Base-by-base conservation (phyloP, 1,284 basidiomycete species). In the Ceratorhiza oryzae-sativae region DNA sequence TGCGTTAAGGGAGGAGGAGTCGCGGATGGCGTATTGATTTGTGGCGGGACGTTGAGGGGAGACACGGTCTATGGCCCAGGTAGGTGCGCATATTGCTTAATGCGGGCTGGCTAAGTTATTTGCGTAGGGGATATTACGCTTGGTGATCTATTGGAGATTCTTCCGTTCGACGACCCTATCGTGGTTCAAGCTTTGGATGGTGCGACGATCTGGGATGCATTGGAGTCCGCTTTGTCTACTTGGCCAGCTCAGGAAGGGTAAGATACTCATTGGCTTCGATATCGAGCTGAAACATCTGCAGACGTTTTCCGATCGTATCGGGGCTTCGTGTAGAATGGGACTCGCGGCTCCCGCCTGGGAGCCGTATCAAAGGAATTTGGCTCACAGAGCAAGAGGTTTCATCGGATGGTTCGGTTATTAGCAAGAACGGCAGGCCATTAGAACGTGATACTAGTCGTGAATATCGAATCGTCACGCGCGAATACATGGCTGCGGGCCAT, bases 161-260 rank as follows among this genome's bases (percentile, higher is more conserved):
- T 97, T 59, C 95, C 95, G 0, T 97, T 95, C 75, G 91, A 94
- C 73, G 95, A 97, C 77, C 89, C 94, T 0, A 83, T 91, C 12
- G 87, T 97, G 1, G 93, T 94, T 6, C 78, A 95, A 34, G 91
- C 94, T 80, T 80, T 97, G 15, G 91, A 93, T 75, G 95, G 95
- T 0, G 83, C 86, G 76, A 85, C 89, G 0, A 86, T 97, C 45
- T 95, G 93, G 93, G 89, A 89, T 68, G 88, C 91, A 0, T 77
- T 97, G 20, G 95, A 97, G 78, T 85, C 86, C 34, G 88, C 88
- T 0, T 82, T 97, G 13, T 84, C 83, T 67, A 91, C 87, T 68
- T 97, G 92, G 87, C 95, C 95, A 3, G 90, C 92, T 20, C 94
- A 96, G 80, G 95, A 97, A 84, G 95, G 94, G 92, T 88, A 73